Base-by-base conservation (phyloP, 768 basidiomycete genomes). In the Suillus sp. region DNA sequence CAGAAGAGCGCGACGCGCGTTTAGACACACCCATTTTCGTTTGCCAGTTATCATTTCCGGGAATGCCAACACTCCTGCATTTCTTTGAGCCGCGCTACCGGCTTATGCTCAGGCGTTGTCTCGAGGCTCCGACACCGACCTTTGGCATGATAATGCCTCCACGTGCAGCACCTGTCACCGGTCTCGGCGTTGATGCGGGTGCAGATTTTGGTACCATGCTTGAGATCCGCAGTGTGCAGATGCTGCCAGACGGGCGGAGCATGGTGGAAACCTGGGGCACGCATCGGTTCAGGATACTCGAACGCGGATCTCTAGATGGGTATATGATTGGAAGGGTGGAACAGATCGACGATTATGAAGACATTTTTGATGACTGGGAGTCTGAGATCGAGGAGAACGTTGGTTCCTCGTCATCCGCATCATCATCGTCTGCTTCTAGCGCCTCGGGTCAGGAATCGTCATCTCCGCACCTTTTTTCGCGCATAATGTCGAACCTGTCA, bases 81-180 rank as follows among this genome's bases (percentile, higher is more conserved):
- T 89, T 99, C 71, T 98, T 93, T 72, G 96, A 99, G 74, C 96
- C 96, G 0, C 84, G 92, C 69, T 96, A 98, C 74, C 90, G 96
- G 8, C 83, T 99, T 58, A 98, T 99, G 96, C 89, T 99, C 60
- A 91, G 96, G 27, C 88, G 96, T n/a, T 95, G 92, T 73, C 88
- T 98, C 62, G 89, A 93, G 69, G 86, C 83, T 18, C 80, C 85
- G 5, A 79, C 78, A 48, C 92, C 92, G n/a, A 81, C 82, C 27
- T 97, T 99, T 75, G 96, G 96, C 42, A 98, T 98, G 93, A 84
- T 97, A 70, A 88, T 96, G 79, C 88, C 92, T 16, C 80, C 84
- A 25, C 72, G 78, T 27, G 75, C 79, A 1, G 72, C 77, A 3
- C 72, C 71, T 9, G 65, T 69, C 30, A 45, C 63, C 13, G 67